phyloP scores from a whole-genome alignment of 1,284 basidiomycete species.

The Stygiomarasmius scandens region DNA sequence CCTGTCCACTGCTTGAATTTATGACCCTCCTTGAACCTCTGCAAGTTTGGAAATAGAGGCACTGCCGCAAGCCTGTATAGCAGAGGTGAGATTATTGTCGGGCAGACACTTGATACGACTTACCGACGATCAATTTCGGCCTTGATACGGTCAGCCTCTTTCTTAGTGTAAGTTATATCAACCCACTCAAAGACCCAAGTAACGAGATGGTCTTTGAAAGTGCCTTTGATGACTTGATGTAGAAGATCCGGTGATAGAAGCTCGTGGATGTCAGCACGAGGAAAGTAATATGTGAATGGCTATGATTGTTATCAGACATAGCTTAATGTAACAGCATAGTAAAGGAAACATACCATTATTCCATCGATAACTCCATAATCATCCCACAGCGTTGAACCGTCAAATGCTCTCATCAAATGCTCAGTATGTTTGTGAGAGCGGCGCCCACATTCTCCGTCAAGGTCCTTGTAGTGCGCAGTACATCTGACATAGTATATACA shows the following conservation, averaged over 20 bases:
- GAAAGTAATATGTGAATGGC: constrained; percentile 14
- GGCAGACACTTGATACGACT: not conserved
- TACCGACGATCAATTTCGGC: constrained; percentile 30
- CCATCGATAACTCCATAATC: constrained; percentile 7
- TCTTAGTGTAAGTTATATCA: constrained; percentile 12
- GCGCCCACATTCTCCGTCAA: constrained; percentile 8
- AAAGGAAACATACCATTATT: not conserved
- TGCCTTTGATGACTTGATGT: constrained; percentile 33
- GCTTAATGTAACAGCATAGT: no score
- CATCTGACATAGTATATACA: constrained; percentile 10
- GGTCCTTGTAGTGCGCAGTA: constrained; percentile 4
- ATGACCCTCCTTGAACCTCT: constrained; percentile 22
- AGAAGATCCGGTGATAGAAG: constrained; percentile 29
- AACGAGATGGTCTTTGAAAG: constrained; percentile 33
- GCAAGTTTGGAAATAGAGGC: constrained; percentile 21
- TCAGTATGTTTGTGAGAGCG: constrained; percentile 3
- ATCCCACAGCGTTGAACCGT: not conserved
- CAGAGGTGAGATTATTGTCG: not conserved
- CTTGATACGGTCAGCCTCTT: constrained; percentile 20
- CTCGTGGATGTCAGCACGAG: constrained; percentile 29
- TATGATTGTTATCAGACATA: no score
- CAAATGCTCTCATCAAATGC: not conserved
- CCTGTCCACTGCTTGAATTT: constrained; percentile 30
- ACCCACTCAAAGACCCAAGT: constrained; percentile 28
- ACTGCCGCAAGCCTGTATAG: constrained; percentile 20